Base-by-base conservation (phyloP, 331 rosid genomes). In the Malus hybrid region DNA sequence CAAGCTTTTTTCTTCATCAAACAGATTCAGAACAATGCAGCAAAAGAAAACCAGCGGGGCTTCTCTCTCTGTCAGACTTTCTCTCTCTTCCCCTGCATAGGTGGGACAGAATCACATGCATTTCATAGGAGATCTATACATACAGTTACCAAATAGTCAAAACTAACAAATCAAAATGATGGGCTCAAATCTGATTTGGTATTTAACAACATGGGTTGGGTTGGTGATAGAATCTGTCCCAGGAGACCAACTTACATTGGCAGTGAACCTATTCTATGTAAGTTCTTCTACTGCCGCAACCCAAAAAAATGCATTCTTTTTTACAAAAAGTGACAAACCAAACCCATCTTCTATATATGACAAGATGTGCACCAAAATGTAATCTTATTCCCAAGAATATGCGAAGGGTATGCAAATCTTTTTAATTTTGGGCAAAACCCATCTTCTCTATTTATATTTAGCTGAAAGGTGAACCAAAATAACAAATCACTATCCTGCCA, bases 1-100 rank as follows among this genome's bases (percentile, higher is more conserved):
- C 73, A 65, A 73, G 67, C 63, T 79, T 39, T 80, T 24, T 65
- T 50, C 18, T 71, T 76, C 82, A 70, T 81, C 67, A 39, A 39
- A 46, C 33, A 65, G 27, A 56, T 27, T 33, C 19, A 22, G 12
- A 22, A 1, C 64, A 57, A 11, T 57, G 24, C 5, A 65, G 20
- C 57, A 80, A 56, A 66, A 44, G 62, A 60, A 60, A 52, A 28
- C 28, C 70, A 44, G 32, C 2, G 13, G 31, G 42, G 13, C 1
- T 57, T 54, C 55, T 3, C 7, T 19, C 11, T 50, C 44, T 74
- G 61, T 19, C 77, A 65, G 65, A 39, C 1, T 39, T 3, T 64
- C 54, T 67, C 59, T 66, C 73, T 76, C 79, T 76, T 39, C 32
- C 66, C 67, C 68, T 50, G 68, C 24, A 36, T 10, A 9, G 28